Evolutionary conservation across 768 basidiomycete species (phyloP).

Genomic region (Amanita thiersii): DNA sequence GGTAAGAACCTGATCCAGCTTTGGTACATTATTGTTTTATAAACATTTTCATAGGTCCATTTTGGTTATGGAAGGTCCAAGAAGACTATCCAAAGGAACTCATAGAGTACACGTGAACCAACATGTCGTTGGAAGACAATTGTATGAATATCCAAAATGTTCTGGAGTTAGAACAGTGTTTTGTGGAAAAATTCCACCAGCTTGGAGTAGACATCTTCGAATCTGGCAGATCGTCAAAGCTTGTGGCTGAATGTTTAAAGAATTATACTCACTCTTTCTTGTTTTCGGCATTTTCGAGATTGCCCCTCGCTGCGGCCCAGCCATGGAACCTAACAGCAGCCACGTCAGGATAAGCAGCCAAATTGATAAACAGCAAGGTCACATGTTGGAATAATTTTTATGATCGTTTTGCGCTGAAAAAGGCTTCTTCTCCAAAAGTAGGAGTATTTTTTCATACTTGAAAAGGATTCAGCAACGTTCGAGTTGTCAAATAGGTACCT

Average conservation of each 20-base stretch:
- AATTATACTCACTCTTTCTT: constrained; percentile 36
- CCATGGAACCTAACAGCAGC: constrained; percentile 42
- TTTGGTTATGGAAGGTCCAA: constrained; percentile 63
- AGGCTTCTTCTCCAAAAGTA: constrained; percentile 38
- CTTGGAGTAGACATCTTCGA: constrained; percentile 48
- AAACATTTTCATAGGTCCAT: constrained; percentile 41
- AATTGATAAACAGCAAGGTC: constrained; percentile 8
- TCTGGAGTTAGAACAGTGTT: constrained; percentile 14
- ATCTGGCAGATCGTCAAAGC: too few relatives aligned
- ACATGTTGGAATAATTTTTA: constrained; percentile 43
- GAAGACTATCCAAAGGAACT: constrained; percentile 27
- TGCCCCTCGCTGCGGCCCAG: constrained; percentile 55
- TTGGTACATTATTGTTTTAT: neutral
- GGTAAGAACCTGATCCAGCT: constrained; percentile 30
- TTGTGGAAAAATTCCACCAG: constrained; percentile 41
- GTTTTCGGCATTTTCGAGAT: constrained; percentile 49
- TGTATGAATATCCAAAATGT: neutral
- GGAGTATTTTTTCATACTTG: constrained; percentile 43
- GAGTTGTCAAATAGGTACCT: too few relatives aligned
- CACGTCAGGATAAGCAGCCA: neutral
- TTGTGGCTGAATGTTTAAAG: neutral
- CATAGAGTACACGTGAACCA: constrained; percentile 23
- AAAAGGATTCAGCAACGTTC: too few relatives aligned
- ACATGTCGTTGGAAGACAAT: constrained; percentile 2
- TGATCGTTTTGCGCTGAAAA: constrained; percentile 40